Conservation (phyloP, 768 basidiomycete genomes). For the Trametes punicea region DNA sequence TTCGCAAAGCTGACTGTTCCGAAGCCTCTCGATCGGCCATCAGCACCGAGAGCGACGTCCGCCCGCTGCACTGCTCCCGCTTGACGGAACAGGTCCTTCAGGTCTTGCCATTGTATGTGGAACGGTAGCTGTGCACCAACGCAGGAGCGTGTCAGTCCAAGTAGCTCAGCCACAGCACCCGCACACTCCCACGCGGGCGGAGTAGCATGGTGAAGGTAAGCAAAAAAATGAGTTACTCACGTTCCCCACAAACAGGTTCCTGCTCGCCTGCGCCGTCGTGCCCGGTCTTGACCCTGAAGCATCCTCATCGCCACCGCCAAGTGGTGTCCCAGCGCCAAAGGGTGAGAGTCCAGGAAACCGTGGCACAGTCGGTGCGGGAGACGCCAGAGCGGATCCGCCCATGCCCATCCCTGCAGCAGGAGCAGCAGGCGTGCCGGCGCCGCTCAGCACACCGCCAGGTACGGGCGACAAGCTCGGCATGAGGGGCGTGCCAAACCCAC, state of each 20-base stretch:
- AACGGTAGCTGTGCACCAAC: constrained; percentile 67
- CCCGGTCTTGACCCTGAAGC: constrained; percentile 7
- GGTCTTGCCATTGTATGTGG: constrained; percentile 96
- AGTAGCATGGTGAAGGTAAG: background rate
- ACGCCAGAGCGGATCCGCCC: constrained; percentile 2
- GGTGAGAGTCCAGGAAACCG: constrained; percentile 12
- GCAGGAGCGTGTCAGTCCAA: background rate
- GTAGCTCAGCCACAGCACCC: background rate
- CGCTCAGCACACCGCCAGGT: background rate
- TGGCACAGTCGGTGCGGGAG: constrained; percentile 12
- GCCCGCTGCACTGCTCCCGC: constrained; percentile 89
- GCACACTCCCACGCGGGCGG: background rate
- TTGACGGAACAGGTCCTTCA: constrained; percentile 92
- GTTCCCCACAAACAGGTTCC: constrained; percentile 86
- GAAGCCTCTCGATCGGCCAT: constrained; percentile 88
- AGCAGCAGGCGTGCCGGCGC: constrained; percentile 4
- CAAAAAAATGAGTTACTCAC: constrained; percentile 42
- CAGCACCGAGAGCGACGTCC: constrained; percentile 79
- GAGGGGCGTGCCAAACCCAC: background rate
- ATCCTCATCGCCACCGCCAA: constrained; percentile 4
- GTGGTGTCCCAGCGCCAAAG: background rate
- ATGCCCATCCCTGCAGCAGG: background rate
- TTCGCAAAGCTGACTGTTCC: constrained; percentile 88
- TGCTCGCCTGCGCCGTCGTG: constrained; percentile 27
- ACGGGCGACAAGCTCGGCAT: background rate